A percentile compares a stretch with the other conserved stretches of the same genome.
Conservation (phyloP, 371 early-diverging fungal genomes). For the Circinella minor region DNA sequence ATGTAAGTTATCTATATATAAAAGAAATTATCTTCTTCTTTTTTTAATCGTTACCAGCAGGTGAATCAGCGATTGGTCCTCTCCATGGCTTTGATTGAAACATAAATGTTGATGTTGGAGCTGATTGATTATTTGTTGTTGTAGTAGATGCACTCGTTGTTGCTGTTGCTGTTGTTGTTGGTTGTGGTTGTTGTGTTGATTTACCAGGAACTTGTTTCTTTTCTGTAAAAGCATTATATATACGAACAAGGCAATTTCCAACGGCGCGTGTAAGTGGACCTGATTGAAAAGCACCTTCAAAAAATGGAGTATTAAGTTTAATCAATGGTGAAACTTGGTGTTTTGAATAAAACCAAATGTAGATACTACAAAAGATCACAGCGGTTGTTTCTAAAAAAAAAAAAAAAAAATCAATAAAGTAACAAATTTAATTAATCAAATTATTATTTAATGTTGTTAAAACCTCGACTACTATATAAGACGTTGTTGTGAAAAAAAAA, state of each 20-base stretch:
- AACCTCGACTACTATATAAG: too few relatives aligned
- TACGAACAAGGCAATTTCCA: not conserved
- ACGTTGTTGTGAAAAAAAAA: too few relatives aligned
- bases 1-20: too few relatives aligned
- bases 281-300: not conserved
- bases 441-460: too few relatives aligned
- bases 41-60: not conserved
- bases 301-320: not conserved
- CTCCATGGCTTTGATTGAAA: not conserved
- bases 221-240: not conserved
- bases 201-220: not conserved
- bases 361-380: not conserved
- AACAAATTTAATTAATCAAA: not conserved
- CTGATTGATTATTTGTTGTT: too few relatives aligned
- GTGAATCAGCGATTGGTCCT: not conserved
- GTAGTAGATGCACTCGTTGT: not conserved
- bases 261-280: not conserved
- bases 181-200: not conserved
- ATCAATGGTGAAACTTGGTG: not conserved
- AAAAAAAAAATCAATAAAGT: not conserved
- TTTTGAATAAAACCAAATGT: not conserved
- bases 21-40: not conserved
- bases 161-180: slow-evolving; percentile 1
- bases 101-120: not conserved
- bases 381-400: not conserved